Conservation (phyloP, 805 yeast species). For the Scheffersomyces amazonensis region DNA sequence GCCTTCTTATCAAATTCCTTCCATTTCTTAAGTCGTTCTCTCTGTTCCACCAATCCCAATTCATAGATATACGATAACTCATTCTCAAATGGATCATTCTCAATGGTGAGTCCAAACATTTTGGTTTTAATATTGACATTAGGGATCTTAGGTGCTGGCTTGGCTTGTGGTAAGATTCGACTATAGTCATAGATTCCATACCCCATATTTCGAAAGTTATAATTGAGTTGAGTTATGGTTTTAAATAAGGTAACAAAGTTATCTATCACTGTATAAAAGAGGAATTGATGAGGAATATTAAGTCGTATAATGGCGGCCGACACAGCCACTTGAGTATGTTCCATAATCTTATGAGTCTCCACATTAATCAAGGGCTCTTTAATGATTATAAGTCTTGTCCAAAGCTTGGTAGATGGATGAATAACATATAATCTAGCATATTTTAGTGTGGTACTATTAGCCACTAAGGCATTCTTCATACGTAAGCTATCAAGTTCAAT, state of each 20-base stretch:
- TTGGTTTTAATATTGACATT: conserved; percentile 52
- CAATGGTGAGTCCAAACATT: conserved; percentile 62
- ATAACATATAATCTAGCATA: conserved; percentile 45
- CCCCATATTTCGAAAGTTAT: conserved; percentile 40
- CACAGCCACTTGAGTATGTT: conserved; percentile 17
- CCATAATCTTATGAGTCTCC: conserved; percentile 9
- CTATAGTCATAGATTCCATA: conserved; percentile 23
- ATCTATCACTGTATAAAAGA: conserved; percentile 78
- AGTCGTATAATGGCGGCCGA: conserved; percentile 42
- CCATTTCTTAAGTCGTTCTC: conserved; percentile 50
- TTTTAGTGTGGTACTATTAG: conserved; percentile 29
- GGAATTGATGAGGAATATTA: conserved; percentile 68
- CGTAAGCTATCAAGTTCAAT: conserved; percentile 39
- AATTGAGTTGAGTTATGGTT: conserved; percentile 57
- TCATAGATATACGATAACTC: conserved; percentile 64
- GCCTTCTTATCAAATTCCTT: conserved; percentile 32
- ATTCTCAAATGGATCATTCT: conserved; percentile 88
- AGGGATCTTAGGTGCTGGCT: conserved; percentile 51
- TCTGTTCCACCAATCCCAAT: conserved; percentile 67
- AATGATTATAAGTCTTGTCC: conserved; percentile 37
- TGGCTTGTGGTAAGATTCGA: conserved; percentile 31
- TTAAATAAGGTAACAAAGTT: conserved; percentile 67
- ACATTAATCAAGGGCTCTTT: conserved; percentile 15
- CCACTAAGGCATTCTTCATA: conserved; percentile 19
- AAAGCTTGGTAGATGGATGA: conserved; percentile 47